Conservation (phyloP, 352 stramenopile species). For the Globisporangium lucens region DNA sequence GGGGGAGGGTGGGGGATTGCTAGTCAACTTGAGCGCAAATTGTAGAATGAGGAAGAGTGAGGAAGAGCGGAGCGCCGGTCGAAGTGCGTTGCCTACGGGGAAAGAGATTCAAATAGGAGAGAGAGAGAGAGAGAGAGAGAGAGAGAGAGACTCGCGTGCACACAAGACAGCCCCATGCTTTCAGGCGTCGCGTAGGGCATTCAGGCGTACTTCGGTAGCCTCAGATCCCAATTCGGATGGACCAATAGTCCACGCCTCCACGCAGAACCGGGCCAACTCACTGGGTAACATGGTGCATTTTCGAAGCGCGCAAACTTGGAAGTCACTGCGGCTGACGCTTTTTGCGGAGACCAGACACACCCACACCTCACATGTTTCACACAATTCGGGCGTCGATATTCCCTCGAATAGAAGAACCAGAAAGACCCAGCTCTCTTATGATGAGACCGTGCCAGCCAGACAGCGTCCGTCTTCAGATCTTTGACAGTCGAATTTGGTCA, state of each 20-base stretch:
- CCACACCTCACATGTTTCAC: neutral
- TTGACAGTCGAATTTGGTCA: too few species aligned
- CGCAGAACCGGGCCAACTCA: neutral
- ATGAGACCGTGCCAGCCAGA: too few species aligned
- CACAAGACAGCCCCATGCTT: neutral
- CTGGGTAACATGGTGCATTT: neutral
- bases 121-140: too few species aligned
- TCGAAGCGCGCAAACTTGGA: neutral
- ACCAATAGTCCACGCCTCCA: neutral
- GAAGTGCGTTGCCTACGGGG: neutral
- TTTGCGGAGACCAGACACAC: neutral
- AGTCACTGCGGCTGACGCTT: neutral
- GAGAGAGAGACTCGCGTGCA: too few species aligned
- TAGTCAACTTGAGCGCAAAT: neutral
- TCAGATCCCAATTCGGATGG: neutral
- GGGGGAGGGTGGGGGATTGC: neutral
- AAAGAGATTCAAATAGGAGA: too few species aligned
- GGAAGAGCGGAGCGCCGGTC: neutral
- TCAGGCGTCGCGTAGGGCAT: neutral
- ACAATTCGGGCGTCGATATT: neutral
- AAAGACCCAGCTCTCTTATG: too few species aligned
- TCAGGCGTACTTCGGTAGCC: neutral
- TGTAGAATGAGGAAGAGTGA: neutral
- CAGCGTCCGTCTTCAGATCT: too few species aligned
- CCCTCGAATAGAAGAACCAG: neutral